These are phyloP conservation scores for Ogataea paraovalis DNA, from an alignment of 805 yeast genomes.

Conservation along the genomic window DNA sequence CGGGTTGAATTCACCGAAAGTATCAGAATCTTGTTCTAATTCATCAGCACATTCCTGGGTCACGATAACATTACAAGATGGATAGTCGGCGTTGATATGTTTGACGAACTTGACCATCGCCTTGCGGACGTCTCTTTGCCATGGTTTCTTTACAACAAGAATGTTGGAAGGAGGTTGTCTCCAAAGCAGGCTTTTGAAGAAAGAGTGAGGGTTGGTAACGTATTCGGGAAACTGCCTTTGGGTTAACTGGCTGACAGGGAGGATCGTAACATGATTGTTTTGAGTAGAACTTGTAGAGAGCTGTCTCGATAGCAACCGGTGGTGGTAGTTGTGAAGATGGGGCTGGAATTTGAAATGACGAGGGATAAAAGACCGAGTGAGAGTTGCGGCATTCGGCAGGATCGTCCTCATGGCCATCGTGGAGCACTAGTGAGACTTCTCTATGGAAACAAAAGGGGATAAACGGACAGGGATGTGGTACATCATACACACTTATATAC, in stretches of 20 bases:
- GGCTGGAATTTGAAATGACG: too few relatives aligned
- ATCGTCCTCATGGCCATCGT: too few relatives aligned
- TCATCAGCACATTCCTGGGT: slow-evolving; percentile 74
- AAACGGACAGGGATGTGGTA: too few relatives aligned
- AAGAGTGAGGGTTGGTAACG: slow-evolving; percentile 52
- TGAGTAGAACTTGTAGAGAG: not conserved
- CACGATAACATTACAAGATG: slow-evolving; percentile 72
- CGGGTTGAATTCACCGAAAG: not conserved
- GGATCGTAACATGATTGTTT: slow-evolving; percentile 1
- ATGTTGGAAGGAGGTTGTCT: slow-evolving; percentile 68
- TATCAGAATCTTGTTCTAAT: slow-evolving; percentile 8
- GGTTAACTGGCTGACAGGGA: slow-evolving; percentile 11
- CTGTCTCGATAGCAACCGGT: too few relatives aligned
- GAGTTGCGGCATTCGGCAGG: too few relatives aligned
- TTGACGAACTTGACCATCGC: slow-evolving; percentile 66
- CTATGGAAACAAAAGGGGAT: too few relatives aligned
- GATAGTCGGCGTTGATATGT: slow-evolving; percentile 58
- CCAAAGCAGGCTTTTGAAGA: slow-evolving; percentile 67
- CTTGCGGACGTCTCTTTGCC: slow-evolving; percentile 57
- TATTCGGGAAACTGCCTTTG: slow-evolving; percentile 44
- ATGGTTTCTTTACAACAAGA: slow-evolving; percentile 80
- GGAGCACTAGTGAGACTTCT: too few relatives aligned
- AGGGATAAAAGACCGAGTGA: too few relatives aligned
- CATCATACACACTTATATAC: too few relatives aligned
- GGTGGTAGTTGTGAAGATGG: too few relatives aligned